A percentile compares a stretch with the other conserved stretches of the same genome.
phyloP scores from a whole-genome alignment of 345 rosid species.

The Bruguiera gymnorhiza region DNA sequence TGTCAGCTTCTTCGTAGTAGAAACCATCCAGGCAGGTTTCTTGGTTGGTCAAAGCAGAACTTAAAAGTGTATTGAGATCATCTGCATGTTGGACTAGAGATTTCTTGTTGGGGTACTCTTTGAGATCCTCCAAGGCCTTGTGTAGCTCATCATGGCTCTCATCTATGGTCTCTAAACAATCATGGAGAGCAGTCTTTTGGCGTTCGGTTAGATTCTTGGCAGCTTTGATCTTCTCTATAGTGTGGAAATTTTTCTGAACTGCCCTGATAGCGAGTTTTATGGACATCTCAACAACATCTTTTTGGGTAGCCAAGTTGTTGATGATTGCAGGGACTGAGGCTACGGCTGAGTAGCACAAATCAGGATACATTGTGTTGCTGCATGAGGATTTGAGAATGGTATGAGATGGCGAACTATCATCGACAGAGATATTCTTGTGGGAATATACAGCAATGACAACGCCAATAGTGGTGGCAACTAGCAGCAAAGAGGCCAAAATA shows the following conservation, averaged over 20 bases:
- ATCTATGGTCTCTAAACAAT: slow-evolving; percentile 70
- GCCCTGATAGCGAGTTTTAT: slow-evolving; percentile 14
- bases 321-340: slow-evolving; percentile 26
- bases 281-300: slow-evolving; percentile 25
- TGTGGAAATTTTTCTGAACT: slow-evolving; percentile 17
- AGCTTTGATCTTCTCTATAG: slow-evolving; percentile 13
- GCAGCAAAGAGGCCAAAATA: no score
- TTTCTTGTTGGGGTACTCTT: slow-evolving; percentile 52
- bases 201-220: slow-evolving; percentile 34
- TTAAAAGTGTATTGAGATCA: slow-evolving; percentile 62
- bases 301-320: slow-evolving; percentile 18
- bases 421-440: no score
- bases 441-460: no score
- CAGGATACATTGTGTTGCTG: slow-evolving; percentile 54
- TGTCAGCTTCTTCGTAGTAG: slow-evolving; percentile 47
- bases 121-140: slow-evolving; percentile 49
- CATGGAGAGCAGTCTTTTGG: slow-evolving; percentile 65
- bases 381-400: slow-evolving; percentile 53
- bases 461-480: no score
- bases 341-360: slow-evolving; percentile 55
- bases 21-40: slow-evolving; percentile 75
- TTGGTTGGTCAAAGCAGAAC: slow-evolving; percentile 81
- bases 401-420: slow-evolving; percentile 23
- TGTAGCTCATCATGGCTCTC: slow-evolving; percentile 66
- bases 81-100: slow-evolving; percentile 53